phyloP scores from a whole-genome alignment of 257 asterid species.

The Solanum infundibuliforme region DNA sequence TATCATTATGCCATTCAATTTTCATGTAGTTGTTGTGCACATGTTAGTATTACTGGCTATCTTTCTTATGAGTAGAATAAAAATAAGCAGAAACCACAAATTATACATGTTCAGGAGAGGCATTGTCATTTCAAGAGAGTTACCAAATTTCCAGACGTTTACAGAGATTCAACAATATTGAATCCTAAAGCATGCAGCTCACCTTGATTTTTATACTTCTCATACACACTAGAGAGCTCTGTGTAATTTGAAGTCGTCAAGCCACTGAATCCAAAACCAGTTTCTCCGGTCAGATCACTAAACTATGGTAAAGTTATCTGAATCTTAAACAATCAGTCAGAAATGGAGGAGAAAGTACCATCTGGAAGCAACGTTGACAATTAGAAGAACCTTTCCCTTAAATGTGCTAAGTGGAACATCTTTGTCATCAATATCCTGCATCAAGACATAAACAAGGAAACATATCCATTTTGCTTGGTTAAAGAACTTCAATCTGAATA shows the following conservation, averaged over 20 bases:
- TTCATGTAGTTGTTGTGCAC: neutral
- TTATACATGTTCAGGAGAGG: neutral
- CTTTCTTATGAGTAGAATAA: neutral
- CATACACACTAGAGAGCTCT: constrained; percentile 73
- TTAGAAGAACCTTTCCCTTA: constrained; percentile 68
- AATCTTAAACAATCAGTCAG: neutral
- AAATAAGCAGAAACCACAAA: neutral
- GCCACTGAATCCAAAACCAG: constrained; percentile 53
- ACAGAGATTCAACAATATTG: neutral
- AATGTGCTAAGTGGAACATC: constrained; percentile 71
- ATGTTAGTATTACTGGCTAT: neutral
- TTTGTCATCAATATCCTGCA: constrained; percentile 79
- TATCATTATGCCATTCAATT: neutral
- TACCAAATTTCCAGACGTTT: neutral
- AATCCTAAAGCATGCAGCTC: constrained; percentile 7
- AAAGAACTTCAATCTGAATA: neutral
- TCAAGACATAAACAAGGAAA: neutral
- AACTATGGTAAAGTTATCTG: neutral
- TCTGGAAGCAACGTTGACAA: constrained; percentile 92
- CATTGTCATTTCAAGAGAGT: neutral
- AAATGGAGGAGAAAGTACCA: constrained; percentile 37
- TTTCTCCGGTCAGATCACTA: constrained; percentile 15
- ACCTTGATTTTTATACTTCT: constrained; percentile 87
- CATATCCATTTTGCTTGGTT: neutral
- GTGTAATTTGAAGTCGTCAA: constrained; percentile 79